Conservation (phyloP, 306 rosid genomes). For the Astragalus membranaceus region DNA sequence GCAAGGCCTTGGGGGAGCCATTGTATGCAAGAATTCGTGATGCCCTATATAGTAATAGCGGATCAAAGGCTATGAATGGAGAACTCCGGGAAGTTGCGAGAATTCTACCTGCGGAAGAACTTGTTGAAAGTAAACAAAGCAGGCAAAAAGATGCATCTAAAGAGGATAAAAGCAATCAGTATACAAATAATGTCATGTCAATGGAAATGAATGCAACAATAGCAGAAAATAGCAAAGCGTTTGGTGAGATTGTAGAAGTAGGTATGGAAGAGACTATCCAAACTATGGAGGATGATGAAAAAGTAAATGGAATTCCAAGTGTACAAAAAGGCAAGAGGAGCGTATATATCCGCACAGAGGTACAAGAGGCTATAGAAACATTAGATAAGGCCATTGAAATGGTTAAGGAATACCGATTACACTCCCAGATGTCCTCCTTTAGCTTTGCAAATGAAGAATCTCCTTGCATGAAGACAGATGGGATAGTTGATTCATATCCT, state of each 20-base stretch:
- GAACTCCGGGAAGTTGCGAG: conserved; percentile 16
- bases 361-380: conserved; percentile 69
- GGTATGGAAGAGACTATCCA: conserved; percentile 40
- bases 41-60: conserved; percentile 26
- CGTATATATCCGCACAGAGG: conserved; percentile 46
- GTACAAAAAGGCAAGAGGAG: conserved; percentile 26
- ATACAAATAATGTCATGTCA: not conserved
- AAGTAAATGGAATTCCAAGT: conserved; percentile 8
- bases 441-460: conserved; percentile 22
- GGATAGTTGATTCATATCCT: conserved; percentile 18
- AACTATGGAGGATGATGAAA: conserved; percentile 23
- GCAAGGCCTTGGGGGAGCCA: conserved; percentile 50
- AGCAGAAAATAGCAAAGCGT: conserved; percentile 21
- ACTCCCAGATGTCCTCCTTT: conserved; percentile 26
- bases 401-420: conserved; percentile 42
- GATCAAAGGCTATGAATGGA: conserved; percentile 21
- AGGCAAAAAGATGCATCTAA: conserved; percentile 11
- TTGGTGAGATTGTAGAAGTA: conserved; percentile 45
- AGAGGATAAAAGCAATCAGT: conserved; percentile 23
- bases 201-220: conserved; percentile 1
- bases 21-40: conserved; percentile 52
- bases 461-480: conserved; percentile 15
- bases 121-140: conserved; percentile 18
- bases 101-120: conserved; percentile 24
- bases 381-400: conserved; percentile 57